Conservation (phyloP, 176 grass and related monocot species). For the Aegilops bicornis region DNA sequence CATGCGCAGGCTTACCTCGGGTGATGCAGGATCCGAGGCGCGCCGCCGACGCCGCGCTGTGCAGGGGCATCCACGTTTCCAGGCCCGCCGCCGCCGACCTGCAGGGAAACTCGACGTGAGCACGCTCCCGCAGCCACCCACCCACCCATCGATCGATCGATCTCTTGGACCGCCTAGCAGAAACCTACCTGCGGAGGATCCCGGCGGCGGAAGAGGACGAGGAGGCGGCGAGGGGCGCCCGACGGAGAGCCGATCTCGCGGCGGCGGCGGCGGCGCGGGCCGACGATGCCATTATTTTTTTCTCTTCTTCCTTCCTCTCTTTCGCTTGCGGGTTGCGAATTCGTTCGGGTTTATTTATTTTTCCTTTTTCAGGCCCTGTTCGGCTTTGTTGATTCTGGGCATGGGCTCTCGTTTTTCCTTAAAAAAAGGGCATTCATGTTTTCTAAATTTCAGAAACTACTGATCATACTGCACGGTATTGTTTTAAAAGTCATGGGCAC, state of each 20-base stretch:
- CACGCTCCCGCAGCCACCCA: background rate
- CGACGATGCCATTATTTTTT: slow-evolving; percentile 11
- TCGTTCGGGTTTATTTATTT: background rate
- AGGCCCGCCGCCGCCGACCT: slow-evolving; percentile 22
- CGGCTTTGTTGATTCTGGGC: too few species aligned
- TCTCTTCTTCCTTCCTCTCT: background rate
- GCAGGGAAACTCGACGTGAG: background rate
- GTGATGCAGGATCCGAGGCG: slow-evolving; percentile 51
- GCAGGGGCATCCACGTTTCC: too few species aligned
- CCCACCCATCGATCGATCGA: background rate
- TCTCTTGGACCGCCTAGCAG: background rate
- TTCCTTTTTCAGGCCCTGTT: background rate
- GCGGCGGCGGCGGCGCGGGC: slow-evolving; percentile 9
- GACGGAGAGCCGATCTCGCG: slow-evolving; percentile 15
- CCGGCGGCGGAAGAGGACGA: background rate
- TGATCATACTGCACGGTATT: too few species aligned
- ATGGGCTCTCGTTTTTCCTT: too few species aligned
- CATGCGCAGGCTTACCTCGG: slow-evolving; percentile 13
- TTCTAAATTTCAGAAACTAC: fast-evolving
- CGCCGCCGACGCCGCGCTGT: slow-evolving; percentile 6
- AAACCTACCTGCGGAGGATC: slow-evolving; percentile 36
- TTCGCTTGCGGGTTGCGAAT: background rate
- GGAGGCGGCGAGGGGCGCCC: background rate
- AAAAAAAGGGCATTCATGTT: too few species aligned
- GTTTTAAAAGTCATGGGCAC: too few species aligned